A percentile compares a stretch with the other conserved stretches of the same genome.
Conservation (phyloP, 495 filamentous ascomycete genomes). For the Parathielavia appendiculata region DNA sequence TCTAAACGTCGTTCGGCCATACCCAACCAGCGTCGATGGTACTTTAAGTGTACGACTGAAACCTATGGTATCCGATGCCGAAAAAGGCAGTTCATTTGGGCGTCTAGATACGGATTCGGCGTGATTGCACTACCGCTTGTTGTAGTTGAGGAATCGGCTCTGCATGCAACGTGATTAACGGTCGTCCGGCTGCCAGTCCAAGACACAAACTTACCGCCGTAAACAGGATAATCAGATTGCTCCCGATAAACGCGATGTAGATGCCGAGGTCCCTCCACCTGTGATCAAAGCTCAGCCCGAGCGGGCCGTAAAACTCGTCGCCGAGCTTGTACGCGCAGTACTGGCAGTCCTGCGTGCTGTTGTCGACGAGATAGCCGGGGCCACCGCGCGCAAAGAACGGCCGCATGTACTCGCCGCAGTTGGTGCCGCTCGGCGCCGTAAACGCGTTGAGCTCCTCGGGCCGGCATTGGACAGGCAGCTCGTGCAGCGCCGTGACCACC, state of each 20-base stretch:
- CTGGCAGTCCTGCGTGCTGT: slow-evolving; percentile 57
- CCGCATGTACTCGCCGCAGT: slow-evolving; percentile 70
- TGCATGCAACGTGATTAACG: slow-evolving; percentile 16
- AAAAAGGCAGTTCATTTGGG: background rate
- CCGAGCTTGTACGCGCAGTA: slow-evolving; percentile 76
- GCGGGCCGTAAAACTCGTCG: slow-evolving; percentile 66
- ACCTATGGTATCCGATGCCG: background rate
- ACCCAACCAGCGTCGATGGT: background rate
- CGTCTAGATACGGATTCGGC: background rate
- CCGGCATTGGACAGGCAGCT: slow-evolving; percentile 54
- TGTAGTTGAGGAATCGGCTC: slow-evolving; percentile 63
- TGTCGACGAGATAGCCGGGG: slow-evolving; percentile 63
- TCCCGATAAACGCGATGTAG: slow-evolving; percentile 64
- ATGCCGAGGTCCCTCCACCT: slow-evolving; percentile 81
- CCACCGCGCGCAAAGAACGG: slow-evolving; percentile 59
- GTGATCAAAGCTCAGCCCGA: slow-evolving; percentile 59
- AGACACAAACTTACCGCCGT: slow-evolving; percentile 51
- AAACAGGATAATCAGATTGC: slow-evolving; percentile 71
- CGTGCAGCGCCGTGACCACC: slow-evolving; percentile 68
- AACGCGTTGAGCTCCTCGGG: slow-evolving; percentile 56
- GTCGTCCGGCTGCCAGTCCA: slow-evolving; percentile 11
- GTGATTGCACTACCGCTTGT: slow-evolving; percentile 44
- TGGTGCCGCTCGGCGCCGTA: slow-evolving; percentile 52
- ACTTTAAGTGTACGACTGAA: background rate
- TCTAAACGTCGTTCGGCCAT: background rate